These are phyloP conservation scores for Medicago ruthenica DNA, from an alignment of 306 rosid genomes.

Conservation along the genomic window DNA sequence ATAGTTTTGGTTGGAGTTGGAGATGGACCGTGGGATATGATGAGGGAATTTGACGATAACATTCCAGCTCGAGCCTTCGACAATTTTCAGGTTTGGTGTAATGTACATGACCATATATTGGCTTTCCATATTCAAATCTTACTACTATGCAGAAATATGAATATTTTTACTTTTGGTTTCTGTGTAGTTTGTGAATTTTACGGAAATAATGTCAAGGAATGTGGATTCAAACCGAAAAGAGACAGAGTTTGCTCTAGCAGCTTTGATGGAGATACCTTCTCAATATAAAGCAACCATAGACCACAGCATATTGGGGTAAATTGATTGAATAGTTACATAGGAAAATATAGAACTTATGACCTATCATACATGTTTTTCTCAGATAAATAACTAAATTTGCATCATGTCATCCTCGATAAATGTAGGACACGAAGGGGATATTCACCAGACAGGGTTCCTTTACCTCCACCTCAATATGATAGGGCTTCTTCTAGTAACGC, in stretches of 20 bases:
- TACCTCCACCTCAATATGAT: conserved; percentile 73
- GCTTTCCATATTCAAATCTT: conserved; percentile 8
- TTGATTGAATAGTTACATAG: not conserved
- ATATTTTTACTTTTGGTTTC: conserved; percentile 31
- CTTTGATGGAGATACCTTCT: conserved; percentile 95
- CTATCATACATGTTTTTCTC: not conserved
- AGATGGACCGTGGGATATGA: conserved; percentile 97
- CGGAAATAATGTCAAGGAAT: conserved; percentile 73
- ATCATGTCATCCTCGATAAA: conserved; percentile 36
- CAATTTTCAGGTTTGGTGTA: conserved; percentile 74
- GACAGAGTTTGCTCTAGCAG: conserved; percentile 76
- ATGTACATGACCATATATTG: conserved; percentile 31
- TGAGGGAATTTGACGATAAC: conserved; percentile 89
- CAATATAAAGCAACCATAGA: conserved; percentile 90
- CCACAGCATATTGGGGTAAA: conserved; percentile 80
- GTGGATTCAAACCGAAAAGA: conserved; percentile 59
- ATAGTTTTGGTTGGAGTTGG: conserved; percentile 91
- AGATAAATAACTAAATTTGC: conserved; percentile 32
- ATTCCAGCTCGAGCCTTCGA: conserved; percentile 86
- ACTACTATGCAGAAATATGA: conserved; percentile 39
- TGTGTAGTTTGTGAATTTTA: conserved; percentile 79
- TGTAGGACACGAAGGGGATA: conserved; percentile 54
- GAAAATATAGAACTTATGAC: not conserved
- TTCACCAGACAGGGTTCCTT: conserved; percentile 67
- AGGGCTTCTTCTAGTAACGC: conserved; percentile 46